Percentiles rank a stretch among this genome's conserved stretches.
Conservation (phyloP, 83 land plant species). For the Diphasiastrum complanatum region DNA sequence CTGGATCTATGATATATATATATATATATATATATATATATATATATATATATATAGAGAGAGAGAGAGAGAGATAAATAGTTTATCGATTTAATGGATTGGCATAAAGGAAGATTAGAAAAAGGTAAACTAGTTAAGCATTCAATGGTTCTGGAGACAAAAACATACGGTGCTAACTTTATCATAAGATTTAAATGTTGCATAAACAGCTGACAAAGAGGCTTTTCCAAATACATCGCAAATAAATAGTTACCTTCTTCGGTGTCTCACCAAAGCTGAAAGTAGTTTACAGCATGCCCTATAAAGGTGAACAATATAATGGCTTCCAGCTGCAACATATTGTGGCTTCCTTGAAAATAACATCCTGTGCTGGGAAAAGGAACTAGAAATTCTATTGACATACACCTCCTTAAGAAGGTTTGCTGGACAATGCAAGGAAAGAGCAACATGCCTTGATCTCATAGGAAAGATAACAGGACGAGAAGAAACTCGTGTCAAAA, state of each 20-base stretch:
- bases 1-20: too few species aligned
- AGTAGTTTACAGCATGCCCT: slow-evolving; percentile 32
- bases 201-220: too few species aligned
- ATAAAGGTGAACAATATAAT: slow-evolving; percentile 6
- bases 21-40: too few species aligned
- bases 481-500: slow-evolving; percentile 20
- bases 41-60: too few species aligned
- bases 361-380: slow-evolving; percentile 1
- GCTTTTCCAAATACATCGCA: too few species aligned
- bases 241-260: slow-evolving; percentile 19
- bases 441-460: slow-evolving; percentile 33
- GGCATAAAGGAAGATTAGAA: too few species aligned
- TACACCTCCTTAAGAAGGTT: slow-evolving; percentile 18
- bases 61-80: too few species aligned
- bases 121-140: too few species aligned
- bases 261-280: slow-evolving; percentile 26
- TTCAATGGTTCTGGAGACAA: too few species aligned
- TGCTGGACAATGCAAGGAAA: slow-evolving; percentile 30
- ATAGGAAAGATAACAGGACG: slow-evolving; percentile 33
- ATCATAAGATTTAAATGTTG: too few species aligned
- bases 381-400: background rate
- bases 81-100: too few species aligned
- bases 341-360: background rate
- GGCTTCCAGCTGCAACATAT: background rate
- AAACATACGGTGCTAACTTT: too few species aligned